Evolutionary conservation across 352 stramenopile species (phyloP), one percentile per base, ranked within the genome.

Genomic region (Phytopythium helicoides): DNA sequence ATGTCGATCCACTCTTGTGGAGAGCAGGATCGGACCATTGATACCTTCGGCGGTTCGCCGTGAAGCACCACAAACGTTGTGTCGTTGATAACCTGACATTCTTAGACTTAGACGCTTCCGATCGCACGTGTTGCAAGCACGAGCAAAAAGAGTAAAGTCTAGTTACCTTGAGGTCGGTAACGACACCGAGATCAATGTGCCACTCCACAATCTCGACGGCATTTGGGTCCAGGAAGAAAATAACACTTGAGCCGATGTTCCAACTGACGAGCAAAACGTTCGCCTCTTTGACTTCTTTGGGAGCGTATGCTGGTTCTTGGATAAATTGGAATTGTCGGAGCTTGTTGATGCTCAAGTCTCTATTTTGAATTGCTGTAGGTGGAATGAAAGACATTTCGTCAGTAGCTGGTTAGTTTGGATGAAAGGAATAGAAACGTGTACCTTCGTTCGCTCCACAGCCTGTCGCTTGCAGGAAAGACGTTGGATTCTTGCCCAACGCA

Each of bases 181-280:
- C 89, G 10, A 85, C 76, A 15, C 86, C 86, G 37, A 95, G 67
- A 63, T 95, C 86, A 26, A 95, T 55, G 58, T 95, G 86, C 81
- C 86, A 94, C 50, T 95, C 86, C 6, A 92, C 78, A 31, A 95
- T 89, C 60, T 95, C 82, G 3, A 94, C 82, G 0, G 74, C 78
- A 41, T 86, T 79, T 3, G 86, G 86, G 34, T 95, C 83, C 16
- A 95, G 52, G 41, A 95, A 87, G 54, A 95, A 92, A 3, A 95
- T 35, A 7, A 91, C 81, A 26, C 80, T 91, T 14, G 81, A 87
- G 19, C 84, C 84, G 12, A 83, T 40, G 22, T 88, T 90, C 86
- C 86, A 95, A 51, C 86, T 95, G 19, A 92, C 68, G 2, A 95
- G 66, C 12, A 89, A 67, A 44, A 82, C 76, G 19, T 55, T 66